Evolutionary conservation across 768 basidiomycete species (phyloP).

Genomic region (Phylloporus scabripes): DNA sequence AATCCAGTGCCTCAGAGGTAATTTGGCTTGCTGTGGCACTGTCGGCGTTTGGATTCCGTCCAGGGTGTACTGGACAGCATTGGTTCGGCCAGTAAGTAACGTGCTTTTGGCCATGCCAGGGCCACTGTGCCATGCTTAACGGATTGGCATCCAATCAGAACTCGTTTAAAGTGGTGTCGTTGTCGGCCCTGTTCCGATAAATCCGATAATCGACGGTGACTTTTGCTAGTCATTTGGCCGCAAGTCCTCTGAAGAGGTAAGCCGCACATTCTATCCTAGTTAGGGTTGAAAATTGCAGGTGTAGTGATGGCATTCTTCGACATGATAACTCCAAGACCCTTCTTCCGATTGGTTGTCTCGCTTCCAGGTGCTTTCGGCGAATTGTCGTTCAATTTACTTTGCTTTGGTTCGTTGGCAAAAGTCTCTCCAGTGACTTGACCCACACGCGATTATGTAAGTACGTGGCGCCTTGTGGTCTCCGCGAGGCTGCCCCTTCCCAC

Average conservation of each 20-base stretch:
- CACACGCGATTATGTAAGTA: conserved; percentile 8
- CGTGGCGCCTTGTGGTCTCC: conserved; percentile 11
- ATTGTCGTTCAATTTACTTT: neutral
- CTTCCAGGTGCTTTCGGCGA: neutral
- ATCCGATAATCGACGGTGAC: neutral
- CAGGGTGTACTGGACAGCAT: conserved; percentile 6
- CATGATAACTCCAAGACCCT: neutral
- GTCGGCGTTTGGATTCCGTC: neutral
- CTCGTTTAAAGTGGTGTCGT: neutral
- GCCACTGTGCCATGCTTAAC: neutral
- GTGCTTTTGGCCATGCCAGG: neutral
- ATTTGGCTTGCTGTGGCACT: neutral
- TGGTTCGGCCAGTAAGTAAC: neutral
- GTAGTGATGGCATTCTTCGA: neutral
- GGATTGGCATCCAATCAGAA: conserved; percentile 13
- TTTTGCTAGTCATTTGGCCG: neutral
- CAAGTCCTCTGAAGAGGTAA: no score
- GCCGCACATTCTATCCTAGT: no score
- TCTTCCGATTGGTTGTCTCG: neutral
- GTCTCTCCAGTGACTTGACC: neutral
- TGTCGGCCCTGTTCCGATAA: conserved; percentile 3
- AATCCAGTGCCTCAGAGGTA: neutral
- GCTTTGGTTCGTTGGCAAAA: neutral
- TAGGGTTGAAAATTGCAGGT: neutral
- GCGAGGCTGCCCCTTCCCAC: conserved; percentile 18